Conservation (phyloP, 352 stramenopile genomes). For the Thraustochytrium sp. region DNA sequence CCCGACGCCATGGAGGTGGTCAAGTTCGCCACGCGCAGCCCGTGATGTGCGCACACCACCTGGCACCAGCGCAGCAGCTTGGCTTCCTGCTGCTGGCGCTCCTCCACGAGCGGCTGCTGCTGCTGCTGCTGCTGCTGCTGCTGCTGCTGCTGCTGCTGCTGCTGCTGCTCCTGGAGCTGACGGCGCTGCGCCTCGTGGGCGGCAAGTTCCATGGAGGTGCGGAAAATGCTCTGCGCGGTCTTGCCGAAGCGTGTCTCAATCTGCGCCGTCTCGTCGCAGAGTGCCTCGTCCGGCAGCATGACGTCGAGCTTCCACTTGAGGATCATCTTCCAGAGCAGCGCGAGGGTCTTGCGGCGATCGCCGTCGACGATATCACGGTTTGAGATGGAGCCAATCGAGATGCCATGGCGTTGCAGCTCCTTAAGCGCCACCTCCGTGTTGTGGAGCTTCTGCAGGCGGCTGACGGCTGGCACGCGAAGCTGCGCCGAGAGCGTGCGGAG, state of each 20-base stretch:
- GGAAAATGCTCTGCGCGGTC: neutral
- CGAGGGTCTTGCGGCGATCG: slow-evolving; percentile 86
- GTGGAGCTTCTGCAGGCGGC: slow-evolving; percentile 89
- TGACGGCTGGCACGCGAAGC: slow-evolving; percentile 84
- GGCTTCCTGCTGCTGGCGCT: slow-evolving; percentile 42
- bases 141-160: neutral
- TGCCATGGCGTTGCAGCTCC: slow-evolving; percentile 68
- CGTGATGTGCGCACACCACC: slow-evolving; percentile 81
- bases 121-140: neutral
- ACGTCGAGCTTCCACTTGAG: slow-evolving; percentile 77
- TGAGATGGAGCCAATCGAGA: slow-evolving; percentile 51
- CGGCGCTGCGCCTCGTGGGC: neutral
- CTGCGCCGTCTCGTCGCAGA: slow-evolving; percentile 68
- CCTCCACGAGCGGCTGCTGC: neutral
- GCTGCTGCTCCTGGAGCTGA: slow-evolving; percentile 1
- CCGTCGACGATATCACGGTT: slow-evolving; percentile 91
- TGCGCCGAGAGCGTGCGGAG: slow-evolving; percentile 59
- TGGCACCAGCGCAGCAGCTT: slow-evolving; percentile 82
- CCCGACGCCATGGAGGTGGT: slow-evolving; percentile 86
- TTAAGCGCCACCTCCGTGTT: slow-evolving; percentile 86
- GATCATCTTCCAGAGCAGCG: slow-evolving; percentile 84
- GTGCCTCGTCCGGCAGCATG: slow-evolving; percentile 66
- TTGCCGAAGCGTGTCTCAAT: neutral
- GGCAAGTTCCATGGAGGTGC: neutral
- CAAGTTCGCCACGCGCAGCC: slow-evolving; percentile 74